Evolutionary conservation across 2,329 filamentous ascomycete species (phyloP).

Genomic region (Davidsoniella neocaledoniae): DNA sequence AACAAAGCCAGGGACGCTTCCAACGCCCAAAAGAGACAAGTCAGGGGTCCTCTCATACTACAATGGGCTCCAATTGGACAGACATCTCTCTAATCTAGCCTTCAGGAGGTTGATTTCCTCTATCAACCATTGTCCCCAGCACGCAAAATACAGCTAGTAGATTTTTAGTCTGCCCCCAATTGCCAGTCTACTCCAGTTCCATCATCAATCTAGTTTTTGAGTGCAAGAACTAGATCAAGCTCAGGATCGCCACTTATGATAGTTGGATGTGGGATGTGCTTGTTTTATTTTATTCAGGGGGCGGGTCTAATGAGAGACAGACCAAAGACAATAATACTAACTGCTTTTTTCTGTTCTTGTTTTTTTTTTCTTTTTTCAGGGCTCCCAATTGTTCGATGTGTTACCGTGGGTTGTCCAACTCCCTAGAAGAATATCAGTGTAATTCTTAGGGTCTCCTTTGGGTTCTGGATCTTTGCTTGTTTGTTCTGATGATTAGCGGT

Average conservation of each 20-base stretch:
- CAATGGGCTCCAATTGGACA: constrained; percentile 3
- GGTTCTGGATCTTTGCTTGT: too few species aligned
- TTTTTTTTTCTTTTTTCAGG: neutral
- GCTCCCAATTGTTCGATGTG: too few species aligned
- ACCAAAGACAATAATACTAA: neutral
- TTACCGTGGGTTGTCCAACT: too few species aligned
- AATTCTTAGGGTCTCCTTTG: too few species aligned
- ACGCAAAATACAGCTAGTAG: neutral
- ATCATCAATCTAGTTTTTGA: neutral
- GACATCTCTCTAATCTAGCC: neutral
- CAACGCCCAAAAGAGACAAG: constrained; percentile 7
- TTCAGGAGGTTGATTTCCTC: neutral
- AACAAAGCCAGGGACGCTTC: too few species aligned
- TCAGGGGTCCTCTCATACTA: constrained; percentile 6
- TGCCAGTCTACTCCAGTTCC: neutral
- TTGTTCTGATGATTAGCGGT: too few species aligned
- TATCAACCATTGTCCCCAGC: neutral
- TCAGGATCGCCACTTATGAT: neutral
- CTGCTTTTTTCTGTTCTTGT: neutral
- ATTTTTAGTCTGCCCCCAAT: neutral
- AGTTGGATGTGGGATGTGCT: neutral
- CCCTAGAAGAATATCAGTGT: too few species aligned
- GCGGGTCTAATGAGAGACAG: neutral
- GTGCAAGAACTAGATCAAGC: too few species aligned
- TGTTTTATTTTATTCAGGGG: neutral